Base-by-base conservation (phyloP, 768 basidiomycete species). In the Mycena sanguinolenta region DNA sequence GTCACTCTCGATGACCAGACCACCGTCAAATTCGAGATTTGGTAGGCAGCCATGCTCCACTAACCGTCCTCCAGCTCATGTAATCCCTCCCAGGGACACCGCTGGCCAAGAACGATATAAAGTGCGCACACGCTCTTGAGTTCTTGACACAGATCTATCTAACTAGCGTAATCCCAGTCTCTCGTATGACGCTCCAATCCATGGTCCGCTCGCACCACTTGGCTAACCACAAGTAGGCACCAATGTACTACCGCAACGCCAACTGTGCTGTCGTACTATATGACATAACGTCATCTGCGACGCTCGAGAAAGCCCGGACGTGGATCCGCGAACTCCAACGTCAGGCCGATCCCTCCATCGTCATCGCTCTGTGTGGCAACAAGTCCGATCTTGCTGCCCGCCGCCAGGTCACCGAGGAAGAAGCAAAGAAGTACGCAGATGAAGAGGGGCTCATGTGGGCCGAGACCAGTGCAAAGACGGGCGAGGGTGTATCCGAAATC, bases 251-350 rank as follows among this genome's bases (percentile, higher is more conserved):
- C 82, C 92, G 95, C 73, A 95, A 95, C 73, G 95, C 95, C 77
- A 94, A 96, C 77, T 96, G 95, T 76, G 95, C 96, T 28, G 94
- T 97, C 30, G 96, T 96, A 55, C 95, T 96, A 25, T 97, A 96
- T 79, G 98, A 99, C 82, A 97, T 99, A 80, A 99, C 98, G 49
- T 93, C 95, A 78, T 79, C 92, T 10, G 87, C 95, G 27, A 97
- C 97, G 2, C 89, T 97, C 72, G 95, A 97, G 84, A 98, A 97
- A 83, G 97, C 97, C 32, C 92, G 93, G 75, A 91, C 92, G 72
- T 99, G 97, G 97, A 97, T 99, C 78, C 88, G 94, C 60, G 97
- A 98, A 81, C 90, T 99, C 3, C 96, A 98, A 78, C 95, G 97
- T 63, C 97, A 98, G 83, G 97, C 97, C 65, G 97, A 99, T 79